Conservation (phyloP, 176 grass and related monocot genomes). For the Hsuehochloa calcarea region DNA sequence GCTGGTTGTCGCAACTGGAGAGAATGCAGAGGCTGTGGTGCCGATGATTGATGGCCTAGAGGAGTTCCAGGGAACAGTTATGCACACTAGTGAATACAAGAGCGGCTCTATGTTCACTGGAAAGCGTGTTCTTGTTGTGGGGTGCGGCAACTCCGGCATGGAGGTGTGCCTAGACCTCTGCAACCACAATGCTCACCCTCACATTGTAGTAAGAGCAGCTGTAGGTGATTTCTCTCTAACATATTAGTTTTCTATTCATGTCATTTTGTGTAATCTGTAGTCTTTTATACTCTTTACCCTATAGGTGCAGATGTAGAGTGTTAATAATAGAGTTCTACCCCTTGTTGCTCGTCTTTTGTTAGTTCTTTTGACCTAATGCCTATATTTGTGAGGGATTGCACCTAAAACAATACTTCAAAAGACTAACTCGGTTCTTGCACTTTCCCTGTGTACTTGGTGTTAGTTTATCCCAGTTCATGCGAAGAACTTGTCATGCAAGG, state of each 20-base stretch:
- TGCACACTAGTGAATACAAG: slow-evolving; percentile 84
- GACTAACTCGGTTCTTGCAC: slow-evolving; percentile 22
- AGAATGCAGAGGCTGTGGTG: slow-evolving; percentile 79
- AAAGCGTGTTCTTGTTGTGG: slow-evolving; percentile 77
- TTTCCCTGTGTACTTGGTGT: background rate
- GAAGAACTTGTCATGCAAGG: slow-evolving; percentile 43
- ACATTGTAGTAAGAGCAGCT: slow-evolving; percentile 80
- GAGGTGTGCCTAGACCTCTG: slow-evolving; percentile 96
- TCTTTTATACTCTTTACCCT: slow-evolving; percentile 7
- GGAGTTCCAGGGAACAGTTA: slow-evolving; percentile 52
- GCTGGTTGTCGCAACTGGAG: slow-evolving; percentile 86
- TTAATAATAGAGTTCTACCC: background rate
- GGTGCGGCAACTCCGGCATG: slow-evolving; percentile 96
- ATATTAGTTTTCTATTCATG: slow-evolving; percentile 8
- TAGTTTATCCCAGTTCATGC: background rate
- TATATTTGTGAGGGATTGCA: background rate
- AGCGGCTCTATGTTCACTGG: slow-evolving; percentile 55
- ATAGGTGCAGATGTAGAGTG: background rate
- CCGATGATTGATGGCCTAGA: slow-evolving; percentile 69
- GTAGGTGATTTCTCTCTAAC: slow-evolving; percentile 49
- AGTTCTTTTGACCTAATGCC: background rate
- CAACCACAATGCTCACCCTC: slow-evolving; percentile 70
- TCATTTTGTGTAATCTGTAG: slow-evolving; percentile 30
- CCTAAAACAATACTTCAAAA: slow-evolving; percentile 21
- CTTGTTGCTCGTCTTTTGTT: background rate